phyloP scores from a whole-genome alignment of 768 basidiomycete genomes.

The Tulasnella sp. region DNA sequence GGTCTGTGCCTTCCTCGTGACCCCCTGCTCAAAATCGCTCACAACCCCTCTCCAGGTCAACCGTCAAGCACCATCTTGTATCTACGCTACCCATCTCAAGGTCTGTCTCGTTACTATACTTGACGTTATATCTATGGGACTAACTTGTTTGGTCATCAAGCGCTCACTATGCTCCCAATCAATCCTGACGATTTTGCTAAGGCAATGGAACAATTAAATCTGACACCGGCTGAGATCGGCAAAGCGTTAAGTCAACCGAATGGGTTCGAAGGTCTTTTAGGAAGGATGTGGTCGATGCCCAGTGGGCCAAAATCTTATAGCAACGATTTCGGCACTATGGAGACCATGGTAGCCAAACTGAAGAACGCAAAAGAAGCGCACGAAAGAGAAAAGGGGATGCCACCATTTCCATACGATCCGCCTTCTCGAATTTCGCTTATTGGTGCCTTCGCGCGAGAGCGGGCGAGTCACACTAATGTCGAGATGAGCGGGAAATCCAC shows the following conservation, averaged over 20 bases:
- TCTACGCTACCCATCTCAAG: background rate
- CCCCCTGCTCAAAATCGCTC: background rate
- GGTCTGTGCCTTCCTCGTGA: background rate
- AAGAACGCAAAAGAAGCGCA: background rate
- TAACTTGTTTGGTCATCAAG: background rate
- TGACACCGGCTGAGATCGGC: background rate
- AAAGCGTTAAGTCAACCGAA: background rate
- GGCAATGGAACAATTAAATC: background rate
- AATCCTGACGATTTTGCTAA: conserved; percentile 3
- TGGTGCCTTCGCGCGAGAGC: background rate
- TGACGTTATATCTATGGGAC: too few relatives aligned
- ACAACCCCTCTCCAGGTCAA: background rate
- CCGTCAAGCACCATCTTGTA: background rate
- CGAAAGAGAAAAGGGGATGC: background rate
- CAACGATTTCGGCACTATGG: background rate
- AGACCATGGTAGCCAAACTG: background rate
- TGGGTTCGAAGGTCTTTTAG: background rate
- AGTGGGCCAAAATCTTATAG: background rate
- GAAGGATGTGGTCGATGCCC: background rate
- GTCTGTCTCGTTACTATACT: background rate
- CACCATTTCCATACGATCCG: background rate
- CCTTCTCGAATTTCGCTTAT: background rate
- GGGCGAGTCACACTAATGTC: background rate
- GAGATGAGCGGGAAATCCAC: background rate
- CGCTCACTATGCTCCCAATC: background rate